Evolutionary conservation across 169 alveolate species (phyloP).

Genomic region (Plasmodium gaboni): DNA sequence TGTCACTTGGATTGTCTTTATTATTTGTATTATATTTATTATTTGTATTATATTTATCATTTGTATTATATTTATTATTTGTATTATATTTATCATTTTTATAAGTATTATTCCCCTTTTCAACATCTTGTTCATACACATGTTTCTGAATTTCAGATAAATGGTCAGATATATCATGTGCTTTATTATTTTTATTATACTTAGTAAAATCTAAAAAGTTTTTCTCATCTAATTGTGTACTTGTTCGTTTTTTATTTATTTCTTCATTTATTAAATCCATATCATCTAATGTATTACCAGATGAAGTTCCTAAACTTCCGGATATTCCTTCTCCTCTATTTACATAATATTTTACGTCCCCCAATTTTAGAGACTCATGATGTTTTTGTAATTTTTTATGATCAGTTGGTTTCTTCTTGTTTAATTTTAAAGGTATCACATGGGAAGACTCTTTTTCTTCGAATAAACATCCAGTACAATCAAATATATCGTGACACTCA

Average conservation of each 20-base stretch:
- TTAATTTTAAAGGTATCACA: slow-evolving; percentile 55
- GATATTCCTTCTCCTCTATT: slow-evolving; percentile 67
- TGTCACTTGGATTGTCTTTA: neutral
- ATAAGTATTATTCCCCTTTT: too few species aligned
- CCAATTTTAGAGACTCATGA: slow-evolving; percentile 53
- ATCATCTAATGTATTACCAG: slow-evolving; percentile 17
- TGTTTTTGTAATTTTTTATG: slow-evolving; percentile 59
- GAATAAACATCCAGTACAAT: slow-evolving; percentile 54
- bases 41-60: neutral
- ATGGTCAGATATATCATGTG: neutral
- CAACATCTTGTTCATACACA: neutral
- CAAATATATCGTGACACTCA: slow-evolving; percentile 15
- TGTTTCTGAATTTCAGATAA: slow-evolving; percentile 50
- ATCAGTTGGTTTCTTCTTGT: slow-evolving; percentile 9
- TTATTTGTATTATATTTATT: neutral
- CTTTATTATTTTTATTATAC: neutral
- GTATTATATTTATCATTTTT: neutral
- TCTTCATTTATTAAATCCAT: slow-evolving; percentile 28
- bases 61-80: neutral
- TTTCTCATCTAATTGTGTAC: slow-evolving; percentile 5
- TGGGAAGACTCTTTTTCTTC: slow-evolving; percentile 50
- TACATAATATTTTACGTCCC: slow-evolving; percentile 64
- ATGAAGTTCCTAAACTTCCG: slow-evolving; percentile 47
- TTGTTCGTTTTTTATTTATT: slow-evolving; percentile 17
- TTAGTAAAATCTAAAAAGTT: slow-evolving; percentile 7